Evolutionary conservation across 2,329 filamentous ascomycete species (phyloP), one percentile per base, ranked within the genome.

Genomic region (Calonectria ilicicola): DNA sequence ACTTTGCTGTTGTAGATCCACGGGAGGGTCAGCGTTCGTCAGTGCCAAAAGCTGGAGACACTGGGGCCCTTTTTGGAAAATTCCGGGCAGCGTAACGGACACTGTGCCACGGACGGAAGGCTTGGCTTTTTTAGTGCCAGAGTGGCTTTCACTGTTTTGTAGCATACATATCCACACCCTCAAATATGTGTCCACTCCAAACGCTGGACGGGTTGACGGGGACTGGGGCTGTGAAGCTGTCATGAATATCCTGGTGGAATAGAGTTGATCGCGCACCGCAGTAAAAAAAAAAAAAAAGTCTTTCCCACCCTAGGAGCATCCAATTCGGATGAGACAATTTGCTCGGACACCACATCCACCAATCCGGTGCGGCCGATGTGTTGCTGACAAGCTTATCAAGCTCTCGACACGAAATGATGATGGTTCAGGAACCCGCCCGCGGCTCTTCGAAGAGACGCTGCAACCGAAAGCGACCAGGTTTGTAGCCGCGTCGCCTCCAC

Each of bases 401-500:
- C 23, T 38, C 49, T 66, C 47, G 27, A 27, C 58, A 35, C 64
- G 47, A 71, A 67, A 67, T 70, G 56, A 71, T 51, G 72, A 23
- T 64, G 40, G 67, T 63, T 70, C 62, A 70, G 21, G 46, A 66
- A 65, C 69, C 64, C 67, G 65, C 58, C 51, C 40, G 62, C 29
- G 62, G 49, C 46, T 69, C 64, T 63, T 62, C 49, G 27, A 53
- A 56, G 40, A 42, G n/a, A 47, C 42, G 42, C 47, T 65, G 44
- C 47, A 56, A 69, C 47, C 38, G 29, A 58, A 38, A 19, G 44
- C 26, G 69, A 73, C 72, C 63, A 64, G 63, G 73, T 76, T 74
- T 69, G 73, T 78, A 70, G 66, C 53, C 72, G 65, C 73, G 60
- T 60, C 51, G 62, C 72, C 75, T 76, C 78, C 78, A 79, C 77